Conservation (phyloP, 1,284 basidiomycete species). For the Pulchroboletus neoregius region DNA sequence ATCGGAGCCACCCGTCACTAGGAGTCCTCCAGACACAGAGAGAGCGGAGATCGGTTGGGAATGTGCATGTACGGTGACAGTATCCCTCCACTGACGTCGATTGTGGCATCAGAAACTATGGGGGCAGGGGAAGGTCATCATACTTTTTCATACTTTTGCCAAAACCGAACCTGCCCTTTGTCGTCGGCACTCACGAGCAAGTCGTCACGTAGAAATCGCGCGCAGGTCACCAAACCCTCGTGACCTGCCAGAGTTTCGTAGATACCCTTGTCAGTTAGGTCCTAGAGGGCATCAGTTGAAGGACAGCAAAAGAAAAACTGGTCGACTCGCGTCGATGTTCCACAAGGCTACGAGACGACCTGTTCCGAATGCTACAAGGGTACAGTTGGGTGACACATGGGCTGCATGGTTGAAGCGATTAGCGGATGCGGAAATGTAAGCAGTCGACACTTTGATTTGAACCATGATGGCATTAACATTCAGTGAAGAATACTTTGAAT, state of each 20-base stretch:
- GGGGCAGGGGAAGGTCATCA: constrained; percentile 11
- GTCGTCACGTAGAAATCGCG: constrained; percentile 55
- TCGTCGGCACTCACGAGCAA: constrained; percentile 72
- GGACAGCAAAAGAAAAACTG: not conserved
- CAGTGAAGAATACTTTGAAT: too few species aligned
- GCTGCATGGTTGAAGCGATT: constrained; percentile 74
- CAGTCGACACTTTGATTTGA: constrained; percentile 22
- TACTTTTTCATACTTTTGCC: constrained; percentile 47
- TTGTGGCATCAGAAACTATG: constrained; percentile 14
- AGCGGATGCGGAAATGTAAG: constrained; percentile 77
- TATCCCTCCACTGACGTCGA: constrained; percentile 49
- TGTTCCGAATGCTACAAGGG: constrained; percentile 74
- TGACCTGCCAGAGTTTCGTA: constrained; percentile 72
- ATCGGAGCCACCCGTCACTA: constrained; percentile 82
- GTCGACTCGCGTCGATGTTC: constrained; percentile 52
- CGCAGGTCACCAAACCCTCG: constrained; percentile 68
- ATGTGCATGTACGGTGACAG: constrained; percentile 56
- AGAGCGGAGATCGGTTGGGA: constrained; percentile 64
- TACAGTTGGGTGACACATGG: constrained; percentile 45
- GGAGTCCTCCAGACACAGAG: constrained; percentile 41
- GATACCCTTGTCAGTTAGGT: constrained; percentile 52
- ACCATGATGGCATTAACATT: too few species aligned
- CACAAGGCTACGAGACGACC: constrained; percentile 77
- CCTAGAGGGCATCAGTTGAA: constrained; percentile 35
- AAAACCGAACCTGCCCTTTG: constrained; percentile 55